Percentiles rank a stretch among this genome's conserved stretches.
phyloP scores from a whole-genome alignment of 371 early-diverging fungal species.

The Syncephalis fuscata region DNA sequence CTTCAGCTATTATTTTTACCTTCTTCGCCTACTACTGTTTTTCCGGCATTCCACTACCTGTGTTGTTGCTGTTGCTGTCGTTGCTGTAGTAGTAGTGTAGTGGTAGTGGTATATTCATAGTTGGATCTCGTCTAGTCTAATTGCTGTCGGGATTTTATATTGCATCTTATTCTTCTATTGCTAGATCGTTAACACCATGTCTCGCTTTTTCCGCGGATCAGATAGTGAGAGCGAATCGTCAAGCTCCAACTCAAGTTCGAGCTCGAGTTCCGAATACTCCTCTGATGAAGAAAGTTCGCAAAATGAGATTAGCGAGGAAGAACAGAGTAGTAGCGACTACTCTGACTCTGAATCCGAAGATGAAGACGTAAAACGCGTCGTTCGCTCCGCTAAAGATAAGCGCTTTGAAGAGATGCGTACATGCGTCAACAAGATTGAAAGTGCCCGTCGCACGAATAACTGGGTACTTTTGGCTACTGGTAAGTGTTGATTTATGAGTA shows the following conservation, averaged over 20 bases:
- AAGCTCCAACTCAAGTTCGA: constrained; percentile 1
- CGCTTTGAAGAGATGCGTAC: constrained; percentile 47
- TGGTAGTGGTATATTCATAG: too few relatives aligned
- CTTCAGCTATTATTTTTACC: too few relatives aligned
- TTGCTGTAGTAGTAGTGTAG: too few relatives aligned
- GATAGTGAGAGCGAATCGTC: constrained; percentile 9
- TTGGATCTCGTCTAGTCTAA: too few relatives aligned
- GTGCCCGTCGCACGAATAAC: constrained; percentile 73
- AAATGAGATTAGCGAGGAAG: constrained; percentile 18
- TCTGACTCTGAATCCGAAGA: constrained; percentile 43
- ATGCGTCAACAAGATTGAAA: constrained; percentile 42
- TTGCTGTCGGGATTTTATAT: too few relatives aligned
- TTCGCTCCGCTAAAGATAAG: constrained; percentile 77
- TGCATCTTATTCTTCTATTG: too few relatives aligned
- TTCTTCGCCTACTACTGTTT: too few relatives aligned
- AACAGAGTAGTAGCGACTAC: constrained; percentile 21
- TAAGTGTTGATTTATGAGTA: constrained; percentile 12
- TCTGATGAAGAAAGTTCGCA: constrained; percentile 34
- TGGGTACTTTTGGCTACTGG: constrained; percentile 73
- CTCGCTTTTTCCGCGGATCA: constrained; percentile 35
- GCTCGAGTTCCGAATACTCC: constrained; percentile 19
- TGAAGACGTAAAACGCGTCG: constrained; percentile 54
- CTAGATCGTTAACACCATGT: too few relatives aligned
- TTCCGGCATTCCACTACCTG: too few relatives aligned
- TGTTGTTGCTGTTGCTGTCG: too few relatives aligned